Conservation (phyloP, 805 yeast genomes). For the Phaffomyces opuntiae region DNA sequence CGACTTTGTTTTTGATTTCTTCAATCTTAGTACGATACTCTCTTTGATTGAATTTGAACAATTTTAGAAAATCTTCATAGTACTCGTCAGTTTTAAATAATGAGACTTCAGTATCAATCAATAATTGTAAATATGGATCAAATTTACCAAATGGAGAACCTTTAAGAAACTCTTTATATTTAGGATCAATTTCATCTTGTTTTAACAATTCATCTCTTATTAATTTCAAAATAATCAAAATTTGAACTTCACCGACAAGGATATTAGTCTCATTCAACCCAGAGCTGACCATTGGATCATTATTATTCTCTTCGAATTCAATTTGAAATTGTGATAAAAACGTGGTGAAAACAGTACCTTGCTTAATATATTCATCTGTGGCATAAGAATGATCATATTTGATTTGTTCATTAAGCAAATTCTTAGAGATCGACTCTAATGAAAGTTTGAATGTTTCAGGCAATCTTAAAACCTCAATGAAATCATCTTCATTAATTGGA, state of each 20-base stretch:
- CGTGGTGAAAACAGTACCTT: conserved; percentile 11
- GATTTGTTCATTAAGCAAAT: conserved; percentile 12
- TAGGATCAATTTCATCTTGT: neutral
- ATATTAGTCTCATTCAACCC: conserved; percentile 23
- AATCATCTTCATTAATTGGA: conserved; percentile 3
- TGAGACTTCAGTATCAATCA: conserved; percentile 27
- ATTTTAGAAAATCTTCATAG: conserved; percentile 23
- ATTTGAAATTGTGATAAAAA: conserved; percentile 16
- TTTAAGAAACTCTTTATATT: conserved; percentile 7
- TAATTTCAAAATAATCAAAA: conserved; percentile 13
- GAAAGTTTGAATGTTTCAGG: conserved; percentile 28
- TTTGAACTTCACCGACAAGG: conserved; percentile 21
- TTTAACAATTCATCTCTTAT: conserved; percentile 8
- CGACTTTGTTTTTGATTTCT: conserved; percentile 12
- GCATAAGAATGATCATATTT: conserved; percentile 10
- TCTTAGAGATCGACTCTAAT: conserved; percentile 23
- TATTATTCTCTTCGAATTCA: conserved; percentile 12
- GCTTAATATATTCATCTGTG: conserved; percentile 8
- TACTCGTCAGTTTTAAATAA: conserved; percentile 19
- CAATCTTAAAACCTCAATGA: conserved; percentile 32
- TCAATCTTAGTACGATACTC: conserved; percentile 16
- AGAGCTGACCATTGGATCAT: conserved; percentile 18
- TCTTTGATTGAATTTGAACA: conserved; percentile 16
- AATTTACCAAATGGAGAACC: conserved; percentile 21
- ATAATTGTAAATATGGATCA: conserved; percentile 27